Conservation (phyloP, 306 rosid genomes). For the Cyamopsis tetragonoloba region DNA sequence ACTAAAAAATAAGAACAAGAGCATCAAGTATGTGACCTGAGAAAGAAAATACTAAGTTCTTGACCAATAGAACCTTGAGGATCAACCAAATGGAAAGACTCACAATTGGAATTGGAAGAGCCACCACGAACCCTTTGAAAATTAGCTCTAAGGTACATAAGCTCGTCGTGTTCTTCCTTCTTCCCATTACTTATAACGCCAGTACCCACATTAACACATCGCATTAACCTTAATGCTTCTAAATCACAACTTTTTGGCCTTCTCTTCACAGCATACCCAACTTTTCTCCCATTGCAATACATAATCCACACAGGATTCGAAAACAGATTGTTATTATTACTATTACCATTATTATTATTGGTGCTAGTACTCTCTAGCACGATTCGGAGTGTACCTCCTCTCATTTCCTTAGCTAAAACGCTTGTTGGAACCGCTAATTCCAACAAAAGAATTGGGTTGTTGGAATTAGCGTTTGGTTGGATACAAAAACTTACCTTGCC, state of each 20-base stretch:
- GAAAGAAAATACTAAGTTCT: conserved; percentile 84
- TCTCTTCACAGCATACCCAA: conserved; percentile 62
- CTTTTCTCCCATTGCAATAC: conserved; percentile 69
- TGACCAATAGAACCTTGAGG: conserved; percentile 68
- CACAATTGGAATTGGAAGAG: conserved; percentile 47
- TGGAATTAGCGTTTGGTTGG: conserved; percentile 46
- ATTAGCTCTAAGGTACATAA: conserved; percentile 73
- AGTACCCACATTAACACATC: conserved; percentile 55
- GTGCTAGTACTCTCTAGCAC: conserved; percentile 45
- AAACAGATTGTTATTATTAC: conserved; percentile 24
- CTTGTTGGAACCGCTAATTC: conserved; percentile 65
- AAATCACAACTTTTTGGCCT: conserved; percentile 42
- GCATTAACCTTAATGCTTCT: conserved; percentile 50
- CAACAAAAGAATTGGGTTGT: conserved; percentile 56
- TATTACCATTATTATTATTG: too few relatives aligned
- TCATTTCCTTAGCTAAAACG: conserved; percentile 77
- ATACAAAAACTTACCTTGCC: conserved; percentile 71
- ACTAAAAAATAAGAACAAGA: background rate
- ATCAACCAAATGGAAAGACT: conserved; percentile 86
- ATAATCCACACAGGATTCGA: conserved; percentile 68
- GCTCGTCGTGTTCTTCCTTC: conserved; percentile 28
- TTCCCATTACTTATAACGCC: conserved; percentile 45
- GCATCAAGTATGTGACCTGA: conserved; percentile 41
- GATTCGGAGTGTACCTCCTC: conserved; percentile 69
- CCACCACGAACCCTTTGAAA: conserved; percentile 74